Evolutionary conservation across 2,329 filamentous ascomycete genomes (phyloP), one percentile per base, ranked within the genome.

Genomic region (Nemania sp.): DNA sequence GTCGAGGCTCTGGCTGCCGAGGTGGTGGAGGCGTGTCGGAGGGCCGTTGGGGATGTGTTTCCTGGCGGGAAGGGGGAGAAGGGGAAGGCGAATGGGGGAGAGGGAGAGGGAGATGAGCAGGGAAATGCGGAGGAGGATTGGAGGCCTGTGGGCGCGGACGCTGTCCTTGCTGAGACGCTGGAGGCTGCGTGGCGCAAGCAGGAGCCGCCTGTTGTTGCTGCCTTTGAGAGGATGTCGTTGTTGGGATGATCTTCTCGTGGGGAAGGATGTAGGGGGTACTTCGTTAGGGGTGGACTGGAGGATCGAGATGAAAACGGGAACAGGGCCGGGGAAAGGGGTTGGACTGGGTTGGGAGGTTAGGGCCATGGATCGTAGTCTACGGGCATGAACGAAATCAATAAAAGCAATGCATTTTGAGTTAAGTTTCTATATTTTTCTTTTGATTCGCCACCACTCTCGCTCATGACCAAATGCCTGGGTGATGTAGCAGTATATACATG

Each of bases 1-100:
- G 88, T 97, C 2, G 92, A 96, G 79, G 86, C 83, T 8, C 86
- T 93, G 27, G 89, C 95, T 82, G 85, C 82, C 5, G 93, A 96
- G 70, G 90, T 98, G 0, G 82, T 93, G 10, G 89, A 88, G 52
- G 86, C 89, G 69, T 97, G 93, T 78, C 81, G 81, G 70, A 84
- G 82, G 7, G 91, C 91, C 51, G 84, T 94, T 18, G 83, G 80
- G 10, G 92, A 97, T 74, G 91, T 97, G 0, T 97, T 92, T 77
- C 83, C 73, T 0, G 60, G 66, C 2, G 10, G 65, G 68, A 62
- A 65, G 1, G 8, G 65, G 68, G 62, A 58, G 56, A 45, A 70
- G 73, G 43, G 65, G 72, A 47, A n/a, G n/a, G n/a, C n/a, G n/a
- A n/a, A 38, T 64, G 57, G 65, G 24, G 45, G 47, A 24, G 51